A percentile compares a stretch with the other conserved stretches of the same genome.
phyloP scores from a whole-genome alignment of 805 yeast species.

The Saitoella complicata region DNA sequence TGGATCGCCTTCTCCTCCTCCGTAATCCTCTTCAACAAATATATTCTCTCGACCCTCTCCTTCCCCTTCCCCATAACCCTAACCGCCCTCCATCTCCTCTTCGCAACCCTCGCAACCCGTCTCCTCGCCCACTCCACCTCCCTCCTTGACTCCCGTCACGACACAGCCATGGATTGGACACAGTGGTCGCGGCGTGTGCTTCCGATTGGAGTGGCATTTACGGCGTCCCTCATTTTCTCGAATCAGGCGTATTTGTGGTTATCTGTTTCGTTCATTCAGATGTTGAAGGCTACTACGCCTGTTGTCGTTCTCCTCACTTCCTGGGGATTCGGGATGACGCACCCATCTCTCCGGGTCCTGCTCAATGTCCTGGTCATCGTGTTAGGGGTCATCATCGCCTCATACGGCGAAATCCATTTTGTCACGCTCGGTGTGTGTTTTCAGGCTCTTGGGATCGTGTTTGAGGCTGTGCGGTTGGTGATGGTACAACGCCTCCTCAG shows the following conservation, averaged over 20 bases:
- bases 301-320: slow-evolving; percentile 15
- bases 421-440: slow-evolving; percentile 8
- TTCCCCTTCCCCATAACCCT: slow-evolving; percentile 12
- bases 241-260: slow-evolving; percentile 16
- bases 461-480: slow-evolving; percentile 15
- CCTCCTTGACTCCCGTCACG: slow-evolving; percentile 8
- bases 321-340: slow-evolving; percentile 11
- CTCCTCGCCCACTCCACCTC: slow-evolving; percentile 11
- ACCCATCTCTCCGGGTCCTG: slow-evolving; percentile 11
- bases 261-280: slow-evolving; percentile 16
- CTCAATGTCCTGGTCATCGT: slow-evolving; percentile 15
- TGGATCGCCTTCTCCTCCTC: slow-evolving; percentile 14
- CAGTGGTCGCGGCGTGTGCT: slow-evolving; percentile 12
- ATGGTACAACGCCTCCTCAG: slow-evolving; percentile 13
- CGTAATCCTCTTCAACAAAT: slow-evolving; percentile 13
- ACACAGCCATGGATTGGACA: slow-evolving; percentile 7
- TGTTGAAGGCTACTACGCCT: slow-evolving; percentile 17
- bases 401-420: slow-evolving; percentile 14
- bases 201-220: slow-evolving; percentile 16
- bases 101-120: slow-evolving; percentile 15
- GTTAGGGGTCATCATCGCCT: slow-evolving; percentile 15
- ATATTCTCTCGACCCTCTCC: slow-evolving; percentile 7
- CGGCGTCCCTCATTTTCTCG: slow-evolving; percentile 13
- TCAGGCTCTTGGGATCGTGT: slow-evolving; percentile 12
- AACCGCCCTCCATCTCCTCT: slow-evolving; percentile 16